Percentiles rank a stretch among this genome's conserved stretches.
Conservation (phyloP, 257 asterid species). For the Lantana camara region DNA sequence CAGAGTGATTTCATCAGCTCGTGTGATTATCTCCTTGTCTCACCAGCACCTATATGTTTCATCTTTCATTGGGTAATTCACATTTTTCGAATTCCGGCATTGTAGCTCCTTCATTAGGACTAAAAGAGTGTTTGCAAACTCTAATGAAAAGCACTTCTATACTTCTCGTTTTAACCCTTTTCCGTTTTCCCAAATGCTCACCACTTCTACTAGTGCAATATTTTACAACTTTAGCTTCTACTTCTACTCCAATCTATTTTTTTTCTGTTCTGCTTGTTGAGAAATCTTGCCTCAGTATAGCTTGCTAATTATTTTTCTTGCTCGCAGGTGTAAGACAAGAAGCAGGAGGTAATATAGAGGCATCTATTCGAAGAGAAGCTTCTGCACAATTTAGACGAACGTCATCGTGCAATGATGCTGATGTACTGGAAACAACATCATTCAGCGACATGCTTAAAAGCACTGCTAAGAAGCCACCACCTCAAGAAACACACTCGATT, state of each 20-base stretch:
- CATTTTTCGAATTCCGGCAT: too few relatives aligned
- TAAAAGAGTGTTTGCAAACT: too few relatives aligned
- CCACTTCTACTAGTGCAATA: too few relatives aligned
- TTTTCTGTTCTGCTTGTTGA: neutral
- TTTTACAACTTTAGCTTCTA: too few relatives aligned
- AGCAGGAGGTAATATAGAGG: conserved; percentile 43
- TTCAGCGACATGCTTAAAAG: conserved; percentile 98
- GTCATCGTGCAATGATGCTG: conserved; percentile 76
- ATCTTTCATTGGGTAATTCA: too few relatives aligned
- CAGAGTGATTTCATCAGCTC: too few relatives aligned
- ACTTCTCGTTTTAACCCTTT: too few relatives aligned
- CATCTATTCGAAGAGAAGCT: conserved; percentile 53
- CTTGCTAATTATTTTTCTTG: neutral
- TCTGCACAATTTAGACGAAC: conserved; percentile 58
- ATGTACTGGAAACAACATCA: conserved; percentile 82
- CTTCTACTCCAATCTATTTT: too few relatives aligned
- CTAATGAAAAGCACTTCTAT: too few relatives aligned
- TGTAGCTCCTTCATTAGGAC: too few relatives aligned
- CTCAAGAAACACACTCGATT: conserved; percentile 47
- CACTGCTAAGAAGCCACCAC: conserved; percentile 59
- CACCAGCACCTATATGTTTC: neutral
- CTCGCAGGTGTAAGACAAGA: conserved; percentile 56
- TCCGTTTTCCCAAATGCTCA: too few relatives aligned
- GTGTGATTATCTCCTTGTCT: neutral
- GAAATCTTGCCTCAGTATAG: neutral